Conservation (phyloP, 345 rosid genomes). For the Excoecaria agallocha region DNA sequence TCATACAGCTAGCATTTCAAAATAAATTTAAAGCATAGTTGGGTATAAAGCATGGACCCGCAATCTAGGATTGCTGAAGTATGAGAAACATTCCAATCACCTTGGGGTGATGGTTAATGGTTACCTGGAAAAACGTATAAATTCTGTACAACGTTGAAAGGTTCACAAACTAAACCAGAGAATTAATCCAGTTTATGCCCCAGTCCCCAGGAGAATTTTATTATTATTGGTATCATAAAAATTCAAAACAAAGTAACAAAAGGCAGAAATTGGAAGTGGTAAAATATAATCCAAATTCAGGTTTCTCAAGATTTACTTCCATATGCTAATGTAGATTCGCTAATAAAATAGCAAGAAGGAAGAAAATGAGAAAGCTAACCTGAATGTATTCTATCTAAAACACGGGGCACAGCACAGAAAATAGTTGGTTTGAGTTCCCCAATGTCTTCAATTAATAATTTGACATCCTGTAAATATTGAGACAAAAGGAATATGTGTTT, state of each 20-base stretch:
- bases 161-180: not conserved
- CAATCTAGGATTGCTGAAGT: not conserved
- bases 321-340: not conserved
- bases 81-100: too few species aligned
- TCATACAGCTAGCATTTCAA: not conserved
- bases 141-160: not conserved
- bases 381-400: constrained; percentile 72
- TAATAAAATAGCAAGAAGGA: not conserved
- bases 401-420: constrained; percentile 99
- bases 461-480: constrained; percentile 64
- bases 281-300: not conserved
- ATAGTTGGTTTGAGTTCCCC: constrained; percentile 84
- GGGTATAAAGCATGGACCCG: not conserved
- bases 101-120: too few species aligned
- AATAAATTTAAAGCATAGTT: not conserved
- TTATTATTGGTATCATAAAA: not conserved
- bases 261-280: not conserved
- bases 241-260: not conserved
- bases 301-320: not conserved
- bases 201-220: not conserved
- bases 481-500: constrained; percentile 8
- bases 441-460: constrained; percentile 78
- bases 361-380: constrained; percentile 39
- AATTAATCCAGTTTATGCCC: not conserved
- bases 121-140: too few species aligned